Base-by-base conservation (phyloP, 1,284 basidiomycete genomes). In the Fomitopsis pinicola region DNA sequence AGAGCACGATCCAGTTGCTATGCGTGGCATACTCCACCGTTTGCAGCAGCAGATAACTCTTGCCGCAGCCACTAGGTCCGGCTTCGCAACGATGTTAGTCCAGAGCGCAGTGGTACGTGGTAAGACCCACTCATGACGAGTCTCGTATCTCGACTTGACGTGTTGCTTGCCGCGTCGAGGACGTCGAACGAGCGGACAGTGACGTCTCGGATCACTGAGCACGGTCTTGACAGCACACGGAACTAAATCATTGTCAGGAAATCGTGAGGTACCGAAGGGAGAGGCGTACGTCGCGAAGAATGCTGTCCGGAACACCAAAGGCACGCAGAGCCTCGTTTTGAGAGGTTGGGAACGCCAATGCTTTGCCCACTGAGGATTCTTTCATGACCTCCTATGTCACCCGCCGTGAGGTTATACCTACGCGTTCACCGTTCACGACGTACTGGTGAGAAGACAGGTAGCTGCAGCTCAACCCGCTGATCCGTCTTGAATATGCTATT, bases 1-100 rank as follows among this genome's bases (percentile, higher is more conserved):
- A 98, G 50, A 97, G 75, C 30, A 96, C 92, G 42, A 97, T 81
- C 91, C 92, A 97, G 15, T 84, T 83, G 33, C 85, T 83, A 14
- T 84, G 78, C 26, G 85, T 70, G 15, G 88, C 89, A 64, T 95
- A 89, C 36, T 91, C 82, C 0, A 93, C 86, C 0, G 88, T 82
- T 72, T 98, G 96, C 2, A 97, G 76, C 26, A 98, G 77, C 22
- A 94, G 75, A 64, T 85, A 87, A 60, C 89, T 93, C 77, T 98
- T 98, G 30, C 96, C 96, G 59, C 83, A 86, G 1, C 95, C 96
- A 7, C 82, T 64, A 2, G 80, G 73, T n/a, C 95, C 96, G 63
- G 85, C 92, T 94, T 62, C 9, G 33, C 14, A 40, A 7, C 33
- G 30, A 19, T 15, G 52, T 28, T 28, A 52, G 59, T 53, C 26